Evolutionary conservation across 208 protist species (phyloP).

Genomic region (Acanthamoeba royreba): DNA sequence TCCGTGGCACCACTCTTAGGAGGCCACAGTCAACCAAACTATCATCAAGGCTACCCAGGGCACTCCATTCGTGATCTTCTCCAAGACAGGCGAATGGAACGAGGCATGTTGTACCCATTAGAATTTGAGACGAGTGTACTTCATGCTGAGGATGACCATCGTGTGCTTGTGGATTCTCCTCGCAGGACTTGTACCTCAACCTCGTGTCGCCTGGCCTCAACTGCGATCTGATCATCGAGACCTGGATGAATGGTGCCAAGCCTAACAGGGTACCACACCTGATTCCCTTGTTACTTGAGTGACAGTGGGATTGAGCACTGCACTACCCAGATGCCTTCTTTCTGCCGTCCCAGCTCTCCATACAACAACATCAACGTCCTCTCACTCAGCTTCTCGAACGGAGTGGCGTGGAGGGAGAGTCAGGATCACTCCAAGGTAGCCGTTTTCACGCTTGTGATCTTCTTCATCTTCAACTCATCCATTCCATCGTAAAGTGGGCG

Average conservation of each 20-base stretch:
- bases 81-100: slow-evolving; percentile 61
- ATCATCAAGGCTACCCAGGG: background rate
- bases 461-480: background rate
- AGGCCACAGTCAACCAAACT: background rate
- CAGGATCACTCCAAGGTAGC: slow-evolving; percentile 62
- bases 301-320: background rate
- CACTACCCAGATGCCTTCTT: slow-evolving; percentile 39
- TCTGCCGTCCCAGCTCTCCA: slow-evolving; percentile 29
- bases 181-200: slow-evolving; percentile 57
- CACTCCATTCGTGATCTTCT: slow-evolving; percentile 38
- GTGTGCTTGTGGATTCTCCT: too few relatives aligned
- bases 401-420: background rate
- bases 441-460: background rate
- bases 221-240: slow-evolving; percentile 18
- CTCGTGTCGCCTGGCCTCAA: slow-evolving; percentile 51
- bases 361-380: slow-evolving; percentile 35
- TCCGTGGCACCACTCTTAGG: too few relatives aligned
- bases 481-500: background rate
- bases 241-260: slow-evolving; percentile 56
- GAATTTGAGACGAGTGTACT: too few relatives aligned
- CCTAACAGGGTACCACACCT: background rate
- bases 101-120: background rate
- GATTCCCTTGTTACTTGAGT: background rate
- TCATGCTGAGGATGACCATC: too few relatives aligned
- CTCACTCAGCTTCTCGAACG: background rate